Percentiles rank a stretch among this genome's conserved stretches.
Conservation (phyloP, 257 asterid genomes). For the Linaria vulgaris region DNA sequence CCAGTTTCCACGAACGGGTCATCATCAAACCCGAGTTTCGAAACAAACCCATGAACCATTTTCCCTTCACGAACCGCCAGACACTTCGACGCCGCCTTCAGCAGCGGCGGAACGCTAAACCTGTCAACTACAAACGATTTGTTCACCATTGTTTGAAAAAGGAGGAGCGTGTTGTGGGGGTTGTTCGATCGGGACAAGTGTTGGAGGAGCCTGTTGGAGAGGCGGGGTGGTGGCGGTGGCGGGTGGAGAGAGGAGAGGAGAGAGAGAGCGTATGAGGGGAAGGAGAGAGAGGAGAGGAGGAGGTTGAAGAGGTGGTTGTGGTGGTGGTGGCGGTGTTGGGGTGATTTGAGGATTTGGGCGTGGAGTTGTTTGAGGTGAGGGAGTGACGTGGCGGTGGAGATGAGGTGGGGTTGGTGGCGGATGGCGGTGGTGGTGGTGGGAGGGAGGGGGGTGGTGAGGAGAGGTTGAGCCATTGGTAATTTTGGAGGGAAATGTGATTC, state of each 20-base stretch:
- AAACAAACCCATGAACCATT: constrained; percentile 60
- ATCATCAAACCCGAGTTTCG: constrained; percentile 48
- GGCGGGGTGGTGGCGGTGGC: constrained; percentile 36
- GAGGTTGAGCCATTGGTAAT: constrained; percentile 31
- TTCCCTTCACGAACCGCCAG: constrained; percentile 47
- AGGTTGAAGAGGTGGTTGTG: constrained; percentile 44
- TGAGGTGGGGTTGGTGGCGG: constrained; percentile 37
- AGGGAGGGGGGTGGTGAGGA: constrained; percentile 27
- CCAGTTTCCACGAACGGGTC: constrained; percentile 81
- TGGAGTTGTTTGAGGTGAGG: constrained; percentile 65
- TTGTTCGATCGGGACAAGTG: constrained; percentile 51
- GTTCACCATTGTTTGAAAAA: constrained; percentile 40
- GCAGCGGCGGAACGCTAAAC: constrained; percentile 61
- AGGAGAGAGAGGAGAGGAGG: constrained; percentile 56
- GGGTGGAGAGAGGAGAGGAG: constrained; percentile 46
- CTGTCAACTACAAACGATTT: constrained; percentile 42
- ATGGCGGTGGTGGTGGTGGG: constrained; percentile 24
- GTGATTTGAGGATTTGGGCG: constrained; percentile 46
- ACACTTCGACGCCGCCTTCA: constrained; percentile 57
- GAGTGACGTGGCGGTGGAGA: constrained; percentile 49
- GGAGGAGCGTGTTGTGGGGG: constrained; percentile 40
- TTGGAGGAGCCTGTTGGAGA: constrained; percentile 49
- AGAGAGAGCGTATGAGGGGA: constrained; percentile 60
- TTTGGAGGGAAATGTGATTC: no score
- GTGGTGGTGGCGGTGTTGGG: constrained; percentile 36